Conservation (phyloP, 192 early-diverging fungal species). For the Funneliformis geosporum region DNA sequence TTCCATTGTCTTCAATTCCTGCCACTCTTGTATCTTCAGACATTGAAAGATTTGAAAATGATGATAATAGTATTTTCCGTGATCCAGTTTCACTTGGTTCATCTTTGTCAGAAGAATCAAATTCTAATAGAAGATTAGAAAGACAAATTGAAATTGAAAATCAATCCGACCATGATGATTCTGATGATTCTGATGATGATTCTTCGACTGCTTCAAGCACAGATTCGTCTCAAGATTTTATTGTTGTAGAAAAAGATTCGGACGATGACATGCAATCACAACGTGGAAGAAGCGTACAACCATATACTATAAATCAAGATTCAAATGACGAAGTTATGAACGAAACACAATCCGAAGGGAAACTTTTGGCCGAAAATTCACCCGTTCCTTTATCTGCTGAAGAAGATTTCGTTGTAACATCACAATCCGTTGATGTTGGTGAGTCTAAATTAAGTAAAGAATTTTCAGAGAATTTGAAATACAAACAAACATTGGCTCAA, state of each 20-base stretch:
- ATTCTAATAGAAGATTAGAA: neutral
- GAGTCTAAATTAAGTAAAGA: too few relatives aligned
- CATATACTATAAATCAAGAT: too few relatives aligned
- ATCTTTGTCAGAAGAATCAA: neutral
- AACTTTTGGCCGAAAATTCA: too few relatives aligned
- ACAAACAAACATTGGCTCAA: too few relatives aligned
- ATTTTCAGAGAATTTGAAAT: too few relatives aligned
- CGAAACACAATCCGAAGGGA: too few relatives aligned
- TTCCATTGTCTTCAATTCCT: conserved; percentile 15
- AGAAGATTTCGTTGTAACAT: too few relatives aligned
- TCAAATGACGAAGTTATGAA: too few relatives aligned
- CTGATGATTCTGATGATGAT: conserved; percentile 16
- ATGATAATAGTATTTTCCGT: neutral
- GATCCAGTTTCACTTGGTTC: neutral
- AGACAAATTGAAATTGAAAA: neutral
- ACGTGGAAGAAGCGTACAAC: too few relatives aligned
- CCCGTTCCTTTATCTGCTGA: too few relatives aligned
- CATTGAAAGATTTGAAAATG: conserved; percentile 2
- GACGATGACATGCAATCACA: neutral
- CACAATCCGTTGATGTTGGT: too few relatives aligned
- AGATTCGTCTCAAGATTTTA: conserved; percentile 26
- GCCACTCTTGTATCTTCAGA: conserved; percentile 12
- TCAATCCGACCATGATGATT: neutral
- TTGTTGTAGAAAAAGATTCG: conserved; percentile 33
- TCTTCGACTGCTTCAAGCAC: neutral